phyloP scores from a whole-genome alignment of 495 filamentous ascomycete genomes.

The Letharia lupina region DNA sequence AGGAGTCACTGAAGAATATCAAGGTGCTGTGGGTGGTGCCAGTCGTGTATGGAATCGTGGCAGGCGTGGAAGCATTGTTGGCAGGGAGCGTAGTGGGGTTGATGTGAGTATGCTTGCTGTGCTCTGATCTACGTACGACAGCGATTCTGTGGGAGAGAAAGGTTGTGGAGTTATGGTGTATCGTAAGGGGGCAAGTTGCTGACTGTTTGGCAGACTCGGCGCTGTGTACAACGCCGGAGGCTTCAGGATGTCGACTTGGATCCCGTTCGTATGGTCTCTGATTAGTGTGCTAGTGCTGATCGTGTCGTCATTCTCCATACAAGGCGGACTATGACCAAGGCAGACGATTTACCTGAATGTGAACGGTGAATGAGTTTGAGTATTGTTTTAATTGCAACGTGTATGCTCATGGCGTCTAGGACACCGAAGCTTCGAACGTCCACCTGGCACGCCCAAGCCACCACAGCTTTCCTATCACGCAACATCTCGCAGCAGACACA shows the following conservation, averaged over 20 bases:
- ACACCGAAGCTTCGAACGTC: background rate
- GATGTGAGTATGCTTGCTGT: conserved; percentile 52
- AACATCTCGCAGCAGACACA: background rate
- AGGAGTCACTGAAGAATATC: background rate
- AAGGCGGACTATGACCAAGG: conserved; percentile 74
- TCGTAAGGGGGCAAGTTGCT: background rate
- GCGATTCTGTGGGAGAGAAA: background rate
- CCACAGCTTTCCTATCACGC: background rate
- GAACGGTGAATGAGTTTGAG: background rate
- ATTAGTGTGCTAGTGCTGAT: conserved; percentile 86
- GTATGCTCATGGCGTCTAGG: background rate
- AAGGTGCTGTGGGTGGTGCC: conserved; percentile 61
- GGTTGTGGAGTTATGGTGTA: too few relatives aligned
- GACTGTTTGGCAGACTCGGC: conserved; percentile 55
- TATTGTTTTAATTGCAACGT: background rate
- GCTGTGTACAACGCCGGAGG: conserved; percentile 80
- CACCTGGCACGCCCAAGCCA: background rate
- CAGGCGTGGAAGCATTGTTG: conserved; percentile 70
- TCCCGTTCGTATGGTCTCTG: conserved; percentile 88
- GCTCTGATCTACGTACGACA: background rate
- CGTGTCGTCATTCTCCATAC: conserved; percentile 87
- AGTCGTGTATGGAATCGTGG: conserved; percentile 62
- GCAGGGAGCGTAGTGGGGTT: conserved; percentile 85
- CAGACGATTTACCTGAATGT: background rate
- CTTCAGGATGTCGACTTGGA: conserved; percentile 95